A percentile compares a stretch with the other conserved stretches of the same genome.
These are phyloP conservation scores for Metrosideros polymorpha DNA, from an alignment of 441 rosid genomes.

Conservation along the genomic window DNA sequence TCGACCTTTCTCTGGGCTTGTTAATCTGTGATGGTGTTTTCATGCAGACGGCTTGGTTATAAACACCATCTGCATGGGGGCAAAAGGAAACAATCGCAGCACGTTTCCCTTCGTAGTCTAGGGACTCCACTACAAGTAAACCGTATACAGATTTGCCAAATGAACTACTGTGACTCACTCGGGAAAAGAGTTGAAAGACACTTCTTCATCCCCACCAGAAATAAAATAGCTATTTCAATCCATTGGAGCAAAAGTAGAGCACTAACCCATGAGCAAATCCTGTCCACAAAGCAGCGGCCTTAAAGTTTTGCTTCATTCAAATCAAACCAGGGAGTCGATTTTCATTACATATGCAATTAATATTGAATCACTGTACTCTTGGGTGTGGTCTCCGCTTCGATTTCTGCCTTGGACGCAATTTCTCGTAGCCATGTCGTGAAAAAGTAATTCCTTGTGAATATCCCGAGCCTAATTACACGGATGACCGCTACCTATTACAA, in stretches of 20 bases:
- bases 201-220: background rate
- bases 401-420: background rate
- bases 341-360: background rate
- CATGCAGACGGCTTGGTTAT: background rate
- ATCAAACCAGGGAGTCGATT: background rate
- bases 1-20: background rate
- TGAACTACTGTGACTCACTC: background rate
- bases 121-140: constrained; percentile 48
- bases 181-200: background rate
- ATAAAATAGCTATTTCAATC: background rate
- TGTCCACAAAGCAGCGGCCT: background rate
- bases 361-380: background rate
- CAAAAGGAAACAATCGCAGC: background rate
- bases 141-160: background rate
- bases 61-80: background rate
- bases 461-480: background rate
- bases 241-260: background rate
- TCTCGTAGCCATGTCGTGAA: background rate
- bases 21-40: background rate
- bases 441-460: background rate
- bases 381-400: background rate
- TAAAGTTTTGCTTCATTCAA: background rate
- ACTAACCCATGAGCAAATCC: background rate
- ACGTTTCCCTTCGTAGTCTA: constrained; percentile 26
- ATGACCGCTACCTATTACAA: background rate